These are phyloP conservation scores for Beauveria caledonica DNA, from an alignment of 2,329 filamentous ascomycete genomes.

Conservation along the genomic window DNA sequence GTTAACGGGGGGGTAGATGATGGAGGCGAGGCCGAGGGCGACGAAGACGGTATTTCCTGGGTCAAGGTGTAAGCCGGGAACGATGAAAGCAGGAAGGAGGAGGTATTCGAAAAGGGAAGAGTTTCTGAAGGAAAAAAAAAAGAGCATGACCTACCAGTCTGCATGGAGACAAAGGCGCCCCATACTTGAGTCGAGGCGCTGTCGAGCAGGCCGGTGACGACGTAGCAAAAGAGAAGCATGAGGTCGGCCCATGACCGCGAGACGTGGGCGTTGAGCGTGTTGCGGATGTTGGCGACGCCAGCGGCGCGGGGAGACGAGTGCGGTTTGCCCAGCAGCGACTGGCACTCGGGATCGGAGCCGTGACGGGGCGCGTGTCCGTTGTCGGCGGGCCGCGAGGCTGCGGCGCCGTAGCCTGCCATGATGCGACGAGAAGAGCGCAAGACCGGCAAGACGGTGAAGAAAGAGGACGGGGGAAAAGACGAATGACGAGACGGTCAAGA, in stretches of 20 bases:
- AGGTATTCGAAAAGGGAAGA: too few relatives aligned
- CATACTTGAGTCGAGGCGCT: conserved; percentile 68
- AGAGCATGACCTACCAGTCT: conserved; percentile 50
- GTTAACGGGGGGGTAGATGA: conserved; percentile 24
- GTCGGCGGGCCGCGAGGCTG: conserved; percentile 1
- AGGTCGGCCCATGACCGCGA: conserved; percentile 57
- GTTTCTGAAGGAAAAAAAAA: too few relatives aligned
- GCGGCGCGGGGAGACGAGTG: background rate
- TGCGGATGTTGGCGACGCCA: conserved; percentile 21
- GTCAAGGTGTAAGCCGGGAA: background rate
- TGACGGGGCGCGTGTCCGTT: conserved; percentile 11
- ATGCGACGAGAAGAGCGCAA: background rate
- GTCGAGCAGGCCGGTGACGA: conserved; percentile 71
- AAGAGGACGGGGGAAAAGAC: background rate
- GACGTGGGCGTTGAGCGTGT: conserved; percentile 38
- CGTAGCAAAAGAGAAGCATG: conserved; percentile 62
- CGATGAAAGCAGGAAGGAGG: background rate
- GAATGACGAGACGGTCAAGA: too few relatives aligned
- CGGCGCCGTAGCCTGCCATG: conserved; percentile 16
- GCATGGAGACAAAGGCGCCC: conserved; percentile 78
- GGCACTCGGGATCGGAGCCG: conserved; percentile 21
- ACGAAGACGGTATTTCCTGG: conserved; percentile 70
- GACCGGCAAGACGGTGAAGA: background rate
- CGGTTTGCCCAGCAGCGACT: conserved; percentile 26
- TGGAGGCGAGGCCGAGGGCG: conserved; percentile 61